Evolutionary conservation across 73 alveolate species (phyloP).

Genomic region (Paramecium biaurelia): DNA sequence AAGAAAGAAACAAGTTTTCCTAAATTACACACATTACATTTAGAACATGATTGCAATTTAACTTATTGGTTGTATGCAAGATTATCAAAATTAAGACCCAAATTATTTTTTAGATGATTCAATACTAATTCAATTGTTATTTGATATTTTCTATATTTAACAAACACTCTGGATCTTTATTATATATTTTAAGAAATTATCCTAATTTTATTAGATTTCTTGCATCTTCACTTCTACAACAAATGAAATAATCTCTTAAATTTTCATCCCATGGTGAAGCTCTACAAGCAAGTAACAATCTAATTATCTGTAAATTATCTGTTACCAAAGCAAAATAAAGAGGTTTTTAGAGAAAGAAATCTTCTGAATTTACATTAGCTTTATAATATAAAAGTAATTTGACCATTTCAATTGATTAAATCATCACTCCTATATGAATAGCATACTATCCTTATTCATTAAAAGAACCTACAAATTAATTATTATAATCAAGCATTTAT

Average conservation of each 20-base stretch:
- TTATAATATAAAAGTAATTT: neutral
- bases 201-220: neutral
- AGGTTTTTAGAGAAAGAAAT: neutral
- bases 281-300: neutral
- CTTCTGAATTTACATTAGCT: constrained; percentile 5
- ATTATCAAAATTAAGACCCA: constrained; percentile 54
- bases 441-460: constrained; percentile 23
- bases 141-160: neutral
- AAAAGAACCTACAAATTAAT: neutral
- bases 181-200: neutral
- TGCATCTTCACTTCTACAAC: neutral
- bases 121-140: neutral
- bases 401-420: neutral
- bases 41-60: constrained; percentile 56
- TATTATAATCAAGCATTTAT: neutral
- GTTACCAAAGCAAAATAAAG: neutral
- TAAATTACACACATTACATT: constrained; percentile 4
- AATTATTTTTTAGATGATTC: constrained; percentile 37
- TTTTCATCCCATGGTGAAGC: constrained; percentile 39
- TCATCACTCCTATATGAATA: constrained; percentile 24
- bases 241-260: neutral
- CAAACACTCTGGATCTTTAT: neutral
- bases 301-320: neutral
- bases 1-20: constrained; percentile 43
- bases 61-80: constrained; percentile 61